Conservation (phyloP, 768 basidiomycete species). For the Erythrobasidium yunnanense region DNA sequence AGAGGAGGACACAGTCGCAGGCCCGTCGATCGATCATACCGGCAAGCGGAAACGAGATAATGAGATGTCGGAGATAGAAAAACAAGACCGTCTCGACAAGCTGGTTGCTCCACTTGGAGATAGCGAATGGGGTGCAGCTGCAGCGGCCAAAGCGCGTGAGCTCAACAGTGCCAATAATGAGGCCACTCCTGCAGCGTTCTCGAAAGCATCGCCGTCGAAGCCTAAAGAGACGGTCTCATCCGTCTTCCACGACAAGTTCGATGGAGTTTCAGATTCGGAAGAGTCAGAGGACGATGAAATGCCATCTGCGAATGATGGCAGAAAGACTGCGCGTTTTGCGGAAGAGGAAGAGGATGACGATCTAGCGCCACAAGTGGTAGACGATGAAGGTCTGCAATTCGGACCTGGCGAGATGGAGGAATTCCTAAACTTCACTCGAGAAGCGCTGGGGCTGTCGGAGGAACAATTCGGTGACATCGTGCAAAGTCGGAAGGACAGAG, state of each 20-base stretch:
- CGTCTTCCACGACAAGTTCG: conserved; percentile 54
- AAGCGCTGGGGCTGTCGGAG: conserved; percentile 75
- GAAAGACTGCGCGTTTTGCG: too few species aligned
- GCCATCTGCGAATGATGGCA: too few species aligned
- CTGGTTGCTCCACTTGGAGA: conserved; percentile 70
- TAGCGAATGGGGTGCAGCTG: conserved; percentile 68
- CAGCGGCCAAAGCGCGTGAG: conserved; percentile 13
- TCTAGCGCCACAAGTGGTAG: conserved; percentile 42
- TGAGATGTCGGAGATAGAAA: conserved; percentile 39
- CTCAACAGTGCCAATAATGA: not conserved
- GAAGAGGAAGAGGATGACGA: conserved; percentile 62
- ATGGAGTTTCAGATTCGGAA: conserved; percentile 72
- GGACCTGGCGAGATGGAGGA: conserved; percentile 79
- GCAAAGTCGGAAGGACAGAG: conserved; percentile 60
- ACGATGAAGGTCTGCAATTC: conserved; percentile 66
- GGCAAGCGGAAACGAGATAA: not conserved
- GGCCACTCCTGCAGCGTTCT: too few species aligned
- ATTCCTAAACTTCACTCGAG: conserved; percentile 86
- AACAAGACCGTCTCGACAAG: conserved; percentile 60
- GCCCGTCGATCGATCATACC: conserved; percentile 32
- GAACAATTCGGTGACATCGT: conserved; percentile 84
- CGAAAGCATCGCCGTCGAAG: too few species aligned
- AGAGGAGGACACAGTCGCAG: conserved; percentile 45
- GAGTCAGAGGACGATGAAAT: conserved; percentile 51
- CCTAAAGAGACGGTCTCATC: too few species aligned